phyloP scores from a whole-genome alignment of 106 monocot species.

The Dioscorea dumetorum region DNA sequence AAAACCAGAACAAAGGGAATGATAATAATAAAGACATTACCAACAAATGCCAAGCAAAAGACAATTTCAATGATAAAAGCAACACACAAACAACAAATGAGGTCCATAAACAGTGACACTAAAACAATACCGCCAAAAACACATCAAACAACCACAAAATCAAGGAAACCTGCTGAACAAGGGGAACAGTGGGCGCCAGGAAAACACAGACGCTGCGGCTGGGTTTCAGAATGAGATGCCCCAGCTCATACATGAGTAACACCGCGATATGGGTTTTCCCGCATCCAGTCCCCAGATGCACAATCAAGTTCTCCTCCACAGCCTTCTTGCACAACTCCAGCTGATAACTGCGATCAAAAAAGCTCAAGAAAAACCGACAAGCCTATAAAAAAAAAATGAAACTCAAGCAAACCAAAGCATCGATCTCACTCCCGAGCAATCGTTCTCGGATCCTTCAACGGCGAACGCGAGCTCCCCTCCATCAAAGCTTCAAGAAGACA shows the following conservation, averaged over 20 bases:
- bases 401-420: neutral
- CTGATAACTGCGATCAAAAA: conserved; percentile 51
- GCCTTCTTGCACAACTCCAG: conserved; percentile 84
- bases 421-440: conserved; percentile 40
- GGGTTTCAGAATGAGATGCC: conserved; percentile 65
- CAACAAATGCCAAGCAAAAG: too few relatives aligned
- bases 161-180: conserved; percentile 67
- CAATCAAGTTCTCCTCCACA: conserved; percentile 76
- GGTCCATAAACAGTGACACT: too few relatives aligned
- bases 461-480: conserved; percentile 12
- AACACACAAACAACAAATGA: too few relatives aligned
- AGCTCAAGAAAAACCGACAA: neutral
- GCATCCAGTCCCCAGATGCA: conserved; percentile 81
- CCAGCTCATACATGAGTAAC: conserved; percentile 81
- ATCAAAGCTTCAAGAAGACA: neutral
- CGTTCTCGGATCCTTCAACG: conserved; percentile 35
- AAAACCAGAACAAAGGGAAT: too few relatives aligned
- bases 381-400: neutral
- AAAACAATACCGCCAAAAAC: too few relatives aligned
- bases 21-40: too few relatives aligned
- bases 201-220: conserved; percentile 70
- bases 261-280: conserved; percentile 97
- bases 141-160: too few relatives aligned
- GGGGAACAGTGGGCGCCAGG: conserved; percentile 77
- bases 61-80: too few relatives aligned